Base-by-base conservation (phyloP, 805 yeast species). In the Saccharomycopsis fibuligera region DNA sequence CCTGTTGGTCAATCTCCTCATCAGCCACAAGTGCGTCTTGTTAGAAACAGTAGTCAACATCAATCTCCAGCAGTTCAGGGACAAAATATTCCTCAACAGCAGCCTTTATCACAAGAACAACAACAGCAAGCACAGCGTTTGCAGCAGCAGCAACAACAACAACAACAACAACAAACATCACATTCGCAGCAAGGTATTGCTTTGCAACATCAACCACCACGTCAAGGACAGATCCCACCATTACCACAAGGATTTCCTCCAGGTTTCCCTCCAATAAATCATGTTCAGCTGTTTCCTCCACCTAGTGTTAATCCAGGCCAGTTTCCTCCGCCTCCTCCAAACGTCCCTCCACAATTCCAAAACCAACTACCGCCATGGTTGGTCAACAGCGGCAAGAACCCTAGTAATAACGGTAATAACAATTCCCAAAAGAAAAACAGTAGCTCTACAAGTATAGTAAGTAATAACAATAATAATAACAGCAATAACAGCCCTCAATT, bases 121-220 rank as follows among this genome's bases (percentile, higher is more conserved):
- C 41, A 23, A 41, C 35, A 41, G 41, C 54, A 35, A 48, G 40
- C 5, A 38, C 38, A 38, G 47, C 40, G 35, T 51, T 37, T 22
- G 35, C 45, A 41, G 21, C 49, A 40, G 30, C 49, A 44, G 25
- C 57, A 44, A 31, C 54, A 44, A 16, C 58, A 42, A 27, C 60
- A 47, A 21, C 58, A 48, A 23, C 60, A 47, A 25, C 57, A 42
- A 35, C 47, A 29, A 48, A 25, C 31, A 21, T 46, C 42, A 30
- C 54, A 44, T 23, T 45, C 43, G 31, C 57, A 45, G 35, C 56
- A n/a, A n/a, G n/a, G n/a, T n/a, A n/a, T n/a, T n/a, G n/a, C n/a
- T n/a, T n/a, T 42, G 21, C 59, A 44, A 25, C 61, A 47, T 17
- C 57, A n/a, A n/a, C n/a, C 46, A 24, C 59, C 43, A 27, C 56